A percentile compares a stretch with the other conserved stretches of the same genome.
Conservation (phyloP, 2,329 filamentous ascomycete genomes). For the Fusarium albidum region DNA sequence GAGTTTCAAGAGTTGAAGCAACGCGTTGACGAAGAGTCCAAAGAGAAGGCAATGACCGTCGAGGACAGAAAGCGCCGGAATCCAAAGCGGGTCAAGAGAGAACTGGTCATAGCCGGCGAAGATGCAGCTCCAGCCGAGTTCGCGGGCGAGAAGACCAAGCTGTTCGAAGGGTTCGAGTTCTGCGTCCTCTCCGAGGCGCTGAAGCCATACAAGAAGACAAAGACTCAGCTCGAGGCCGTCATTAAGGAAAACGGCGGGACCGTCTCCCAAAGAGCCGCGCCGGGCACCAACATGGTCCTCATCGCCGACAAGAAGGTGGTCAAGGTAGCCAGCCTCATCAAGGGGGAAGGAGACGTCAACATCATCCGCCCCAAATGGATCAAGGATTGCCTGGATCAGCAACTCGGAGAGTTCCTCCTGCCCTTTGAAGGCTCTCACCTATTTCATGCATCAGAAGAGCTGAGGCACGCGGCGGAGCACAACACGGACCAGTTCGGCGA, state of each 20-base stretch:
- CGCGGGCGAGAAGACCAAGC: slow-evolving; percentile 63
- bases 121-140: slow-evolving; percentile 56
- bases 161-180: slow-evolving; percentile 82
- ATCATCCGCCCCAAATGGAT: slow-evolving; percentile 86
- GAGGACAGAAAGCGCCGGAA: slow-evolving; percentile 67
- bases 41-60: slow-evolving; percentile 80
- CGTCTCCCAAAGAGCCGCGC: slow-evolving; percentile 76
- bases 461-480: slow-evolving; percentile 60
- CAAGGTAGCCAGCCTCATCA: slow-evolving; percentile 84
- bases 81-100: slow-evolving; percentile 70
- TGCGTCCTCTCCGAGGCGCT: slow-evolving; percentile 82
- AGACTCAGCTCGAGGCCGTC: slow-evolving; percentile 79
- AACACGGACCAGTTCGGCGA: slow-evolving; percentile 83
- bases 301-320: slow-evolving; percentile 83
- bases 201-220: slow-evolving; percentile 75
- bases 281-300: slow-evolving; percentile 70
- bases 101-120: slow-evolving; percentile 77
- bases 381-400: slow-evolving; percentile 76
- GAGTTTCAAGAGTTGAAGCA: slow-evolving; percentile 78
- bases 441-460: slow-evolving; percentile 70
- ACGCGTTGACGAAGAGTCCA: slow-evolving; percentile 73
- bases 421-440: slow-evolving; percentile 71
- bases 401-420: slow-evolving; percentile 67
- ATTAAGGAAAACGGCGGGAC: slow-evolving; percentile 85
- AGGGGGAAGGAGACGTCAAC: slow-evolving; percentile 70